These are phyloP conservation scores for Tuber calosporum DNA, from an alignment of 495 filamentous ascomycete genomes.

Conservation along the genomic window DNA sequence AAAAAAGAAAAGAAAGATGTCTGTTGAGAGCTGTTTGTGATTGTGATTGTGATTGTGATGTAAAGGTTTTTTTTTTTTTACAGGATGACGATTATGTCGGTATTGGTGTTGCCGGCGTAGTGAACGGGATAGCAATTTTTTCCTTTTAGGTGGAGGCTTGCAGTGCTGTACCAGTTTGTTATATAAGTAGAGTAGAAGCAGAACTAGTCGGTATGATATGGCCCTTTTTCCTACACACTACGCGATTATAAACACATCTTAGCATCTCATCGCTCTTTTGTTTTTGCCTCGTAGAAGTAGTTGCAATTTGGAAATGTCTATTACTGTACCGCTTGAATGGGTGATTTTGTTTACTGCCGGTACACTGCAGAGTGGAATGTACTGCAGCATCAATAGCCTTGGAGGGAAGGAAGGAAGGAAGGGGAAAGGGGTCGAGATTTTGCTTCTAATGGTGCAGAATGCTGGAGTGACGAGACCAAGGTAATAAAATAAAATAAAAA, in stretches of 20 bases:
- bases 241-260: not conserved
- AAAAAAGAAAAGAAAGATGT: not conserved
- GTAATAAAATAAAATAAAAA: not conserved
- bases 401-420: not conserved
- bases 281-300: not conserved
- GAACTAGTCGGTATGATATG: not conserved
- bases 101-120: not conserved
- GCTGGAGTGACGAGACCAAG: not conserved
- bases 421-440: not conserved
- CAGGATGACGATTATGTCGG: not conserved
- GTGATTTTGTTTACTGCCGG: not conserved
- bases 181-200: not conserved
- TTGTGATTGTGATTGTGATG: not conserved
- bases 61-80: not conserved
- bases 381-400: not conserved
- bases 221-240: not conserved
- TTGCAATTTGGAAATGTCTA: not conserved
- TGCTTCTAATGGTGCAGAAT: not conserved
- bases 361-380: not conserved
- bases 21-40: not conserved
- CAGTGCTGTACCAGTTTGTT: not conserved
- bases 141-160: not conserved
- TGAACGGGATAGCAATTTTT: not conserved
- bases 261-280: not conserved
- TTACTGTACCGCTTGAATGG: constrained; percentile 1